These are phyloP conservation scores for Fusarium brevicatenulatum DNA, from an alignment of 2,329 filamentous ascomycete genomes.

Conservation along the genomic window DNA sequence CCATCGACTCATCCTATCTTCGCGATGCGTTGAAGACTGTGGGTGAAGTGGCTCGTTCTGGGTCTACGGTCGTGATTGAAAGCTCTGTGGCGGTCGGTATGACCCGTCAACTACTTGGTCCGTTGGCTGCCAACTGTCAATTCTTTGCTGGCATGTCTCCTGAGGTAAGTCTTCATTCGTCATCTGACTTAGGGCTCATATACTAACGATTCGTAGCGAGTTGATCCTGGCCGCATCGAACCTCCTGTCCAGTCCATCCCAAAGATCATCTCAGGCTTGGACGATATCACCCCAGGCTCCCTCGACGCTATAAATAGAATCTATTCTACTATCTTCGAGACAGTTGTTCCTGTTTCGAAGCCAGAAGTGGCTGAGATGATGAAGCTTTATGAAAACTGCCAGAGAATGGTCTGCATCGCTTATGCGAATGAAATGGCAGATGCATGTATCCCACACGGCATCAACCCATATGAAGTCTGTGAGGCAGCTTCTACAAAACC, in stretches of 20 bases:
- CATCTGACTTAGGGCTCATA: fast-evolving
- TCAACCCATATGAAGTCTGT: conserved; percentile 62
- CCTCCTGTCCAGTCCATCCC: conserved; percentile 56
- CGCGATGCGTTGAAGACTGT: conserved; percentile 56
- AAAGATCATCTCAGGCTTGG: conserved; percentile 63
- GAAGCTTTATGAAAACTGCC: conserved; percentile 67
- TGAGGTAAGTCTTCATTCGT: conserved; percentile 32
- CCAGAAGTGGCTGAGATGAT: conserved; percentile 67
- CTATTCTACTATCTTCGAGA: conserved; percentile 58
- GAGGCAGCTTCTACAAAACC: conserved; percentile 60
- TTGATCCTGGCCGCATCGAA: conserved; percentile 60
- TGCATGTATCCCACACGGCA: conserved; percentile 55
- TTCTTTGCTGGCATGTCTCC: conserved; percentile 61
- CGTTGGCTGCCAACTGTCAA: conserved; percentile 52
- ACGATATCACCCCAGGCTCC: conserved; percentile 56
- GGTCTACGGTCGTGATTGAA: conserved; percentile 61
- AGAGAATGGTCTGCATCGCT: conserved; percentile 63
- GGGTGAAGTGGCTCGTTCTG: conserved; percentile 51
- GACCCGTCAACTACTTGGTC: conserved; percentile 60
- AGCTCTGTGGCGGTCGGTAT: conserved; percentile 64
- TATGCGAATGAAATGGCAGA: conserved; percentile 66
- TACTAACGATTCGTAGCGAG: conserved; percentile 47
- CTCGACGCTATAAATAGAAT: conserved; percentile 54
- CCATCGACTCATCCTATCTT: conserved; percentile 58
- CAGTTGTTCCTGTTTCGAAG: conserved; percentile 56